Base-by-base conservation (phyloP, 2,329 filamentous ascomycete genomes). In the Phoma sp. region DNA sequence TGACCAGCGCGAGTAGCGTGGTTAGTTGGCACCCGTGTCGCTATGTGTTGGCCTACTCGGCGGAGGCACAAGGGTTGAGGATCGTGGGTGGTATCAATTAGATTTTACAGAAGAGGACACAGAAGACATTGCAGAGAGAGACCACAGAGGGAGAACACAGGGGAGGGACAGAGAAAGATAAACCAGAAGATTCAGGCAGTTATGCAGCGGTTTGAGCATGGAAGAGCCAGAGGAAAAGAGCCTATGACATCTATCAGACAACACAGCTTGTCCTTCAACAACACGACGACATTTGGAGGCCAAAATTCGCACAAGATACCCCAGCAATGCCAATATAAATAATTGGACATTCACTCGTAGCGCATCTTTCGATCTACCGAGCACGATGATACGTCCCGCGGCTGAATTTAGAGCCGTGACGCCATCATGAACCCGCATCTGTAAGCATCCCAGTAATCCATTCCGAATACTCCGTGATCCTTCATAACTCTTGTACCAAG, bases 1-100 rank as follows among this genome's bases (percentile, higher is more conserved):
- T 89, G 9, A 79, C 80, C 0, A 83, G 85, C 21, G 78, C 87
- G 12, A 86, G 84, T 50, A 84, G 86, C 1, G 82, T 89, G 10
- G 88, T 92, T 7, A 84, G 88, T 2, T 93, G 90, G 90, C 89
- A 91, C 61, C 90, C 90, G 2, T 87, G 84, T 37, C 82, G 86
- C 52, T 93, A 93, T 72, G 86, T 84, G 62, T 76, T 94, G 55
- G 90, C 90, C 2, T 92, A 91, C 71, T 85, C 85, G 13, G 78
- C 78, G 47, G 90, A 93, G 68, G 75, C 85, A 9, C 62, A 70
- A 32, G 88, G 88, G 0, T 74, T 93, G 54, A 86, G 88, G 66
- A 90, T 92, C 53, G 80, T 91, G 43, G 88, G 87, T 10, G 71
- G 65, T 6, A 69, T 73, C 24, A 69, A 52, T 27, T 55, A 27